These are phyloP conservation scores for Physcomitrellopsis africana DNA, from an alignment of 225 moss, liverwort and hornwort genomes.

Conservation along the genomic window DNA sequence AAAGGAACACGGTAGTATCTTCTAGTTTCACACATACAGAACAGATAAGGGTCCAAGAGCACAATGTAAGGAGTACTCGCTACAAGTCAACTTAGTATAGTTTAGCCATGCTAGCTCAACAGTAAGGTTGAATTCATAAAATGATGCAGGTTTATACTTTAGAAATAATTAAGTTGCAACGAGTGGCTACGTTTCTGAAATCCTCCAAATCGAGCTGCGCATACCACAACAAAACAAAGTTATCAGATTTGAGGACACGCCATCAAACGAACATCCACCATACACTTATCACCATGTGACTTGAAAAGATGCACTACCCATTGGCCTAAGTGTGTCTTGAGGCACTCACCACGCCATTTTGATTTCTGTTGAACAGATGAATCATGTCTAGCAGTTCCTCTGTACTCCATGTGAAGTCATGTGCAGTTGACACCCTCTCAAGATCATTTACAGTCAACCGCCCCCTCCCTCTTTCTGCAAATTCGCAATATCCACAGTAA, in stretches of 20 bases:
- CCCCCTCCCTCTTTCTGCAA: slow-evolving; percentile 57
- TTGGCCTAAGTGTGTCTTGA: neutral
- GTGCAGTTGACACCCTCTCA: slow-evolving; percentile 52
- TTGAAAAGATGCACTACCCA: slow-evolving; percentile 16
- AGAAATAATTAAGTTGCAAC: slow-evolving; percentile 49
- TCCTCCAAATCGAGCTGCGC: slow-evolving; percentile 61
- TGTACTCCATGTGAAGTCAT: slow-evolving; percentile 68
- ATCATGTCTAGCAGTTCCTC: slow-evolving; percentile 68
- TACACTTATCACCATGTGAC: neutral
- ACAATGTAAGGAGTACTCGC: neutral
- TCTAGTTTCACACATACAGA: slow-evolving; percentile 10
- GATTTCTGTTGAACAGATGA: slow-evolving; percentile 55
- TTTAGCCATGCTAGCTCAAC: slow-evolving; percentile 12
- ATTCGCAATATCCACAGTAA: slow-evolving; percentile 17
- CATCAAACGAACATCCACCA: neutral
- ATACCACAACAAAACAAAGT: slow-evolving; percentile 14
- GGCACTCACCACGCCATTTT: slow-evolving; percentile 52
- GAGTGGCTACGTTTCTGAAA: slow-evolving; percentile 54
- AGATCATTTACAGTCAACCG: slow-evolving; percentile 48
- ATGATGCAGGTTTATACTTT: slow-evolving; percentile 24
- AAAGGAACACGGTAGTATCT: neutral
- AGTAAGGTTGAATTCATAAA: neutral
- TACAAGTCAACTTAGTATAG: slow-evolving; percentile 15
- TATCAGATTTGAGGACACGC: slow-evolving; percentile 19
- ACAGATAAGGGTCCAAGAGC: neutral